Conservation (phyloP, 768 basidiomycete genomes). For the Pleurotus citrinopileatus region DNA sequence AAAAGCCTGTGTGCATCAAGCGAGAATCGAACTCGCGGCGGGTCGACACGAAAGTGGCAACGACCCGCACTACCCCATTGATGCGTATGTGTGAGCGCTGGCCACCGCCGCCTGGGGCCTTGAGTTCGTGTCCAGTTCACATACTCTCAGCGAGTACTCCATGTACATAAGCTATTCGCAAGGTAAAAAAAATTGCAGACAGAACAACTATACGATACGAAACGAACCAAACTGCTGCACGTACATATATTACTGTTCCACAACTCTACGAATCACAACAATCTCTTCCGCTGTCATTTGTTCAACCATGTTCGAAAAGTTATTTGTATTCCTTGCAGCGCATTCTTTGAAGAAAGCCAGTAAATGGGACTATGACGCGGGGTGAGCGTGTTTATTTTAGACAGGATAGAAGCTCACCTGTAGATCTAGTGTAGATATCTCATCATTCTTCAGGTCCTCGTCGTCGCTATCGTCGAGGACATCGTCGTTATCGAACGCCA, state of each 20-base stretch:
- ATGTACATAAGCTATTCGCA: no score
- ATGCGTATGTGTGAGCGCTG: no score
- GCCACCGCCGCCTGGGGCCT: no score
- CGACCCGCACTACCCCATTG: no score
- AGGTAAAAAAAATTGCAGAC: no score
- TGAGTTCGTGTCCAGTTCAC: background rate
- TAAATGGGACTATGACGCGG: constrained; percentile 76
- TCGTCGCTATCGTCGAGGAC: constrained; percentile 74
- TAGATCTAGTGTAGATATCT: constrained; percentile 85
- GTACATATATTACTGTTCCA: constrained; percentile 21
- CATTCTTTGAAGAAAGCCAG: constrained; percentile 68
- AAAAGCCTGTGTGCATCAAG: no score
- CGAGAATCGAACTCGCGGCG: no score
- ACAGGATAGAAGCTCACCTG: constrained; percentile 29
- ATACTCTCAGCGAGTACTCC: background rate
- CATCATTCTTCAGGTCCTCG: constrained; percentile 85
- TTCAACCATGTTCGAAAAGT: constrained; percentile 61
- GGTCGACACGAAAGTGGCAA: no score
- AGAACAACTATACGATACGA: background rate
- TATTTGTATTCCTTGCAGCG: constrained; percentile 55
- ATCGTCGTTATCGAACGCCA: constrained; percentile 76
- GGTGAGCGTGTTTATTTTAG: no score
- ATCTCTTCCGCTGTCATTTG: constrained; percentile 72
- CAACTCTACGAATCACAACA: constrained; percentile 54
- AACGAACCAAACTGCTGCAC: background rate